phyloP scores from a whole-genome alignment of 352 stramenopile species.

The Plasmopara halstedii region DNA sequence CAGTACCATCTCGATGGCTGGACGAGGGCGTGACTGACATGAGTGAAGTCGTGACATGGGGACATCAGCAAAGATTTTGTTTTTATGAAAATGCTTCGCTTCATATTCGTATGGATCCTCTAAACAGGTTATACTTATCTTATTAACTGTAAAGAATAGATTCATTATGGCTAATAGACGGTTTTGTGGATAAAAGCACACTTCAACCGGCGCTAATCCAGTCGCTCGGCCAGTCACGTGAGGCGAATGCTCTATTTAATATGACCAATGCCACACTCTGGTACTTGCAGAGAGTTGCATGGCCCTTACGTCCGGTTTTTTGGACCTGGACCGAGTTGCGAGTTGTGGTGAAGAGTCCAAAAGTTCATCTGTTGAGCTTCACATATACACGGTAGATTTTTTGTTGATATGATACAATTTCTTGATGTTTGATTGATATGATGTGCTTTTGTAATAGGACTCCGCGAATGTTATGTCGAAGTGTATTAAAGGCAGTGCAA shows the following conservation, averaged over 20 bases:
- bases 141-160: background rate
- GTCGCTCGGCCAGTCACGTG: conserved; percentile 48
- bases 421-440: no score
- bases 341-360: conserved; percentile 39
- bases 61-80: conserved; percentile 58
- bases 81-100: conserved; percentile 75
- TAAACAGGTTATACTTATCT: conserved; percentile 51
- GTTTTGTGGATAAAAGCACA: conserved; percentile 20
- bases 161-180: conserved; percentile 2
- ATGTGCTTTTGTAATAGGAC: conserved; percentile 22
- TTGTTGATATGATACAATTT: no score
- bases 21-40: conserved; percentile 39
- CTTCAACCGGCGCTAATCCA: conserved; percentile 64
- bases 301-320: conserved; percentile 56
- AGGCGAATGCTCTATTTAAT: conserved; percentile 47
- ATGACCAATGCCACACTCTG: conserved; percentile 39
- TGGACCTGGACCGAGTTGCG: conserved; percentile 77
- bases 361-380: conserved; percentile 49
- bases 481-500: conserved; percentile 36
- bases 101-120: conserved; percentile 54
- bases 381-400: conserved; percentile 35
- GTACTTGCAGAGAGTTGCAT: conserved; percentile 47
- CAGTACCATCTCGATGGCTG: conserved; percentile 42
- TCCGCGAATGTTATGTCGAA: conserved; percentile 46
- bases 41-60: conserved; percentile 40